Evolutionary conservation across 2,329 filamentous ascomycete genomes (phyloP).

Genomic region (Fusarium staphyleae): DNA sequence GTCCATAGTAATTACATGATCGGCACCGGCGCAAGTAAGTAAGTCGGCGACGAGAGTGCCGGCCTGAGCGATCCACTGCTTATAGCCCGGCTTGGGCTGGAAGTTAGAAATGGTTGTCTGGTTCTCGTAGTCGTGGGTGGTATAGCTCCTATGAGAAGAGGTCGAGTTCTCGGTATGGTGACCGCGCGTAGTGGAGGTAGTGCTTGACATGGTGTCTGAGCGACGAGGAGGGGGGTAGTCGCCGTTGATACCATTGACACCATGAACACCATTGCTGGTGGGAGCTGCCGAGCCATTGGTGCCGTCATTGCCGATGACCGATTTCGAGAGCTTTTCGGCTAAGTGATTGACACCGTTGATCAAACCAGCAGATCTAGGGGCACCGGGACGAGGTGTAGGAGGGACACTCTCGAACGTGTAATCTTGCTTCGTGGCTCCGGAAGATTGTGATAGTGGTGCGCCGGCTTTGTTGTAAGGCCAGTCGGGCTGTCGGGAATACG

Average conservation of each 20-base stretch:
- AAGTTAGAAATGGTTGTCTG: conserved; percentile 63
- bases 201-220: conserved; percentile 48
- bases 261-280: conserved; percentile 37
- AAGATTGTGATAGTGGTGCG: conserved; percentile 80
- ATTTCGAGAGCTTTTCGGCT: conserved; percentile 75
- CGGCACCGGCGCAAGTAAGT: conserved; percentile 91
- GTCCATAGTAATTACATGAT: conserved; percentile 98
- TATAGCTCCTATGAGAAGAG: conserved; percentile 59
- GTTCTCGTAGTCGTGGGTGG: conserved; percentile 71
- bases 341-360: conserved; percentile 72
- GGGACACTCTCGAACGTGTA: conserved; percentile 95
- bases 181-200: conserved; percentile 45
- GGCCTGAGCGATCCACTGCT: conserved; percentile 98
- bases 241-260: conserved; percentile 34
- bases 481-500: conserved; percentile 95
- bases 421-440: conserved; percentile 58
- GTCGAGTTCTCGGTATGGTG: conserved; percentile 50
- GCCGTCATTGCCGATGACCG: conserved; percentile 60
- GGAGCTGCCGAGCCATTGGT: conserved; percentile 8
- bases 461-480: conserved; percentile 96
- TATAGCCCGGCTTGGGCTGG: conserved; percentile 89
- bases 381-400: conserved; percentile 78
- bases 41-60: conserved; percentile 94
- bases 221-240: conserved; percentile 46
- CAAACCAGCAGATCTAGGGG: conserved; percentile 70